A percentile compares a stretch with the other conserved stretches of the same genome.
Evolutionary conservation across 306 rosid genomes (phyloP).

Genomic region (Malus domestica): DNA sequence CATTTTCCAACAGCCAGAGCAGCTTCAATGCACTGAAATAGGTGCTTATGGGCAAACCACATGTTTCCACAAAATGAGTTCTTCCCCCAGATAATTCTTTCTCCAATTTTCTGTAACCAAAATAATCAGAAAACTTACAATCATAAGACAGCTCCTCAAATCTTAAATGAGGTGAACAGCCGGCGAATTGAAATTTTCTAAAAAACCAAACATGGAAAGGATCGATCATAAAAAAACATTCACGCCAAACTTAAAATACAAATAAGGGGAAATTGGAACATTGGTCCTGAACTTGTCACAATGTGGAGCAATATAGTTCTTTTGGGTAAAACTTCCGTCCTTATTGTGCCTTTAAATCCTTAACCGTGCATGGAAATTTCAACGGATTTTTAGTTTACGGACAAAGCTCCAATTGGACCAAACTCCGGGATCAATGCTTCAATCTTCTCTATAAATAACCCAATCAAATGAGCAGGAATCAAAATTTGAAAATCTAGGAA

Average conservation of each 20-base stretch:
- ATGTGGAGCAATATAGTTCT: too few species aligned
- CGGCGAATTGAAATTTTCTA: background rate
- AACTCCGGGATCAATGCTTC: too few species aligned
- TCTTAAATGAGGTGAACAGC: background rate
- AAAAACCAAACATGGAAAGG: background rate
- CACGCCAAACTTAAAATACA: background rate
- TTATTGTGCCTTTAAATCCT: too few species aligned
- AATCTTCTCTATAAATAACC: background rate
- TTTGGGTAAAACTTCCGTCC: too few species aligned
- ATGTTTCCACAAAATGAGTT: constrained; percentile 58
- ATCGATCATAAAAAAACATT: background rate
- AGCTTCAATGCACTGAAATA: constrained; percentile 81
- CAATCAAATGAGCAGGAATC: background rate
- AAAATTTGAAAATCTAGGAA: background rate
- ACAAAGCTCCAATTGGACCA: too few species aligned
- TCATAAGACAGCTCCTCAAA: background rate
- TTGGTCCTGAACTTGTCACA: too few species aligned
- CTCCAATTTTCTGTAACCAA: constrained; percentile 59
- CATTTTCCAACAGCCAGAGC: constrained; percentile 82
- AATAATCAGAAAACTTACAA: background rate
- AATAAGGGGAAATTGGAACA: too few species aligned
- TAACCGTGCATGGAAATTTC: too few species aligned
- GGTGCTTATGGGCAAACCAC: constrained; percentile 86
- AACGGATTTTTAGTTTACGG: too few species aligned
- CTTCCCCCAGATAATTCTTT: constrained; percentile 70